Base-by-base conservation (phyloP, 2,329 filamentous ascomycete species). In the Stachybotrys elegans region DNA sequence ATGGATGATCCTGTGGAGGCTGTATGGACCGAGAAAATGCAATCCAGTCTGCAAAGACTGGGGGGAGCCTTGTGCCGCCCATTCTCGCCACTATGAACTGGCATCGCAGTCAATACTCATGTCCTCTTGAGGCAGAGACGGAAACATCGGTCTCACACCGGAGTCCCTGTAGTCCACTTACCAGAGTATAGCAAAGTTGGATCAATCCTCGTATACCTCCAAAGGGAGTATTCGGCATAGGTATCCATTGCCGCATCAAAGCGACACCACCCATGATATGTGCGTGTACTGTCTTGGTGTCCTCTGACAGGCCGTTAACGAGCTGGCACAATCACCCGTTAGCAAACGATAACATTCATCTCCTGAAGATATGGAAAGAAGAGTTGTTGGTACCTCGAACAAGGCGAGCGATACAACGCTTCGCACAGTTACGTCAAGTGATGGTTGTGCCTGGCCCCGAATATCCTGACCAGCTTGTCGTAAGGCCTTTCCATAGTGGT, bases 251-350 rank as follows among this genome's bases (percentile, higher is more conserved):
- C 45, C 72, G 71, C 16, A 83, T 62, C n/a, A 84, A 60, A 11
- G 80, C 78, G 36, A 76, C 69, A 3, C 78, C 79, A 1, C 81
- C 81, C 52, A 75, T 68, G 37, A 83, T 72, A 56, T 84, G 81
- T 6, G 73, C 73, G 42, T 72, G 73, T 49, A 79, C 81, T 17
- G 71, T 70, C 14, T 70, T 63, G 17, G 75, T 68, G 20, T 71
- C 68, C 43, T 70, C 57, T 27, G 68, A 65, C 4, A 68, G 68
- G 27, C 73, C 70, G 46, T 69, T 72, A n/a, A 73, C 71, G 9
- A 71, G 58, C 69, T 70, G 37, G 14, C 6, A 25, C 9, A 9
- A 9, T 16, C 22, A 13, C 61, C 41, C 62, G 60, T 37, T 25
- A 19, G 42, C 34, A 25, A 11, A 20, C 6, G 32, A 40, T 31